A percentile compares a stretch with the other conserved stretches of the same genome.
Conservation (phyloP, 139 green algal genomes). For the Ettlia oleoabundans region DNA sequence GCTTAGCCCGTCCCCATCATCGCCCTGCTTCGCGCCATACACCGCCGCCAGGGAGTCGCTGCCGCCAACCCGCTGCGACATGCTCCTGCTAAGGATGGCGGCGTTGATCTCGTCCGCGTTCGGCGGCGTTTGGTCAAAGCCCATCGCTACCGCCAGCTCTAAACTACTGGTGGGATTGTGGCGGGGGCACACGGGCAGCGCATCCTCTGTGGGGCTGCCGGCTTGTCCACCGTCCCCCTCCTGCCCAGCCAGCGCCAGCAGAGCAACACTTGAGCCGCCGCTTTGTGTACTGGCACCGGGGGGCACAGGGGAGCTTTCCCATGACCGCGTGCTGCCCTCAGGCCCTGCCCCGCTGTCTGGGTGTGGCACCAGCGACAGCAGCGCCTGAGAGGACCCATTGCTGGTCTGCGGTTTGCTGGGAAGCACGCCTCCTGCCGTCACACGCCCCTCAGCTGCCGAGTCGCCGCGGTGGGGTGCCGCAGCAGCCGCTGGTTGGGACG, state of each 20-base stretch:
- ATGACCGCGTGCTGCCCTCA: not conserved
- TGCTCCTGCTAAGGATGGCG: not conserved
- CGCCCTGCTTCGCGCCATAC: not conserved
- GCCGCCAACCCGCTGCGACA: not conserved
- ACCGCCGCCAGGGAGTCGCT: not conserved
- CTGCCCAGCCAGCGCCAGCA: not conserved
- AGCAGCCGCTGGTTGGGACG: not conserved
- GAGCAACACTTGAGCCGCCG: not conserved
- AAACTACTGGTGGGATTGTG: slow-evolving; percentile 9
- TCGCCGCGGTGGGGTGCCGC: not conserved
- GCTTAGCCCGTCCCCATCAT: not conserved
- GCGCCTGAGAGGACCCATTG: not conserved
- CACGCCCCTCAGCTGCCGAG: not conserved
- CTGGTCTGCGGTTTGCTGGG: not conserved
- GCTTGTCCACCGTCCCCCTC: not conserved
- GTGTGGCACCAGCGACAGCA: not conserved
- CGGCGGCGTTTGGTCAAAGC: not conserved
- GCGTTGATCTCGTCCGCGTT: not conserved
- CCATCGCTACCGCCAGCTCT: slow-evolving; percentile 17
- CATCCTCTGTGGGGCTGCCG: not conserved
- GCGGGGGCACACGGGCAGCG: not conserved
- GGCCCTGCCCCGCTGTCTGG: not conserved
- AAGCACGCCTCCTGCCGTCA: not conserved
- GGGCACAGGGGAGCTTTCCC: not conserved
- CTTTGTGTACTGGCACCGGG: not conserved